Evolutionary conservation across 257 asterid species (phyloP).

Genomic region (Salvia miltiorrhiza): DNA sequence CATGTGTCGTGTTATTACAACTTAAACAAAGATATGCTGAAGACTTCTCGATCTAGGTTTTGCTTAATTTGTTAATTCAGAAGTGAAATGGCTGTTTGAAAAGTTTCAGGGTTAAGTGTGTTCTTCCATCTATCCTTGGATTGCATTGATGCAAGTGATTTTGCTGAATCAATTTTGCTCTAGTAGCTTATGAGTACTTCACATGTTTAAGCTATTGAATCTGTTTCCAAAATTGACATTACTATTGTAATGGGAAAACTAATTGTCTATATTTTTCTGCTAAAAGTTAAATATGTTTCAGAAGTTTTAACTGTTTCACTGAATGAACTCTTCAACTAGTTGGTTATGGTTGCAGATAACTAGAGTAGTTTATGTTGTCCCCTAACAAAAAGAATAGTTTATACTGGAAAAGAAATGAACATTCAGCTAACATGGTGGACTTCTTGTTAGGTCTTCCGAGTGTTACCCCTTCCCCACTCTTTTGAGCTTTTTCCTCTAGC

Average conservation of each 20-base stretch:
- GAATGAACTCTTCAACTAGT: not conserved
- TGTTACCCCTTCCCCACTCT: too few species aligned
- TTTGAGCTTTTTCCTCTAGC: too few species aligned
- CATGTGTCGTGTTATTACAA: not conserved
- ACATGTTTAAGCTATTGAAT: not conserved
- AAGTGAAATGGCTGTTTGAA: not conserved
- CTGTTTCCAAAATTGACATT: not conserved
- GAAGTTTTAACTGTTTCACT: not conserved
- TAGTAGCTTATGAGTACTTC: not conserved
- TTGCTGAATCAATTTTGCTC: not conserved
- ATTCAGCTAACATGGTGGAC: not conserved
- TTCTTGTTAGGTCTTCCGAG: too few species aligned
- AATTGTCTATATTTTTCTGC: not conserved
- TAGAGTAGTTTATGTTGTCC: not conserved
- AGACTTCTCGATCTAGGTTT: not conserved
- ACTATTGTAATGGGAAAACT: not conserved
- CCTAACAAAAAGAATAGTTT: not conserved
- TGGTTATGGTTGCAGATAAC: not conserved
- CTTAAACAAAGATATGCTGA: not conserved
- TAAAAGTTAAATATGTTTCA: not conserved
- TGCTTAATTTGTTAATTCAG: not conserved
- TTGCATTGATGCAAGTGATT: not conserved
- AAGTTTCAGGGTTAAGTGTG: not conserved
- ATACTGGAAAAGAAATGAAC: not conserved
- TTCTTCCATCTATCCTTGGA: conserved; percentile 1